A percentile compares a stretch with the other conserved stretches of the same genome.
These are phyloP conservation scores for Blastomyces emzantsi DNA, from an alignment of 2,329 filamentous ascomycete species.

Conservation along the genomic window DNA sequence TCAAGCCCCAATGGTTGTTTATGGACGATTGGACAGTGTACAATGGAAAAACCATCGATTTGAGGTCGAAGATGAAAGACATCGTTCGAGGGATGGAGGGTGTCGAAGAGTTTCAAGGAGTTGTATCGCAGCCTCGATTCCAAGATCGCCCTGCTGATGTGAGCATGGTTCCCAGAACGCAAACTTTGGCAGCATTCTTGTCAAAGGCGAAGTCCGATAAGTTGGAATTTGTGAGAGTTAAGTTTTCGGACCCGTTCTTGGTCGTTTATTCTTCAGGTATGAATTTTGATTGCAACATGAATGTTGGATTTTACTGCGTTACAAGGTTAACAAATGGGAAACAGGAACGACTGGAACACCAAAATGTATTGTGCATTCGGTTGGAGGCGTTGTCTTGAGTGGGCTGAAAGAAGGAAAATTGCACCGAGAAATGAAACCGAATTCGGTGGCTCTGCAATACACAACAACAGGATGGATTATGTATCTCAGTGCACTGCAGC, in stretches of 20 bases:
- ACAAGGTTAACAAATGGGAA: not conserved
- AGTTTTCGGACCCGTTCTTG: conserved; percentile 66
- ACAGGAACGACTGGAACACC: conserved; percentile 75
- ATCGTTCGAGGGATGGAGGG: conserved; percentile 54
- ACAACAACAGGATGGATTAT: conserved; percentile 82
- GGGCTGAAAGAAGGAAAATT: conserved; percentile 51
- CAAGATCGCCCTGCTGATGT: conserved; percentile 49
- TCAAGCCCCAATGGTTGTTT: conserved; percentile 71
- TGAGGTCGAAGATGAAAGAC: conserved; percentile 62
- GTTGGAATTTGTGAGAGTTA: conserved; percentile 50
- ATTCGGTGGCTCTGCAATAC: conserved; percentile 46
- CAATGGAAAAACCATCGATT: conserved; percentile 64
- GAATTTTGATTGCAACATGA: not conserved
- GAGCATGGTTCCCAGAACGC: conserved; percentile 39
- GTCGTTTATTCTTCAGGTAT: conserved; percentile 67
- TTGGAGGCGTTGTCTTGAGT: conserved; percentile 32
- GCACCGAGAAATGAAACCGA: conserved; percentile 40
- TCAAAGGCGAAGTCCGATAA: conserved; percentile 23
- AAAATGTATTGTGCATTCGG: conserved; percentile 75
- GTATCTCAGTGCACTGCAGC: conserved; percentile 57
- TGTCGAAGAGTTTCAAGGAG: conserved; percentile 51
- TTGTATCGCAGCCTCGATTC: conserved; percentile 61
- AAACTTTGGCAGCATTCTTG: conserved; percentile 38
- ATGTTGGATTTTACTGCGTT: not conserved
- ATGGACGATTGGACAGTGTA: conserved; percentile 74